These are phyloP conservation scores for Diutina siamensis DNA, from an alignment of 1,139 yeast species.

Conservation along the genomic window DNA sequence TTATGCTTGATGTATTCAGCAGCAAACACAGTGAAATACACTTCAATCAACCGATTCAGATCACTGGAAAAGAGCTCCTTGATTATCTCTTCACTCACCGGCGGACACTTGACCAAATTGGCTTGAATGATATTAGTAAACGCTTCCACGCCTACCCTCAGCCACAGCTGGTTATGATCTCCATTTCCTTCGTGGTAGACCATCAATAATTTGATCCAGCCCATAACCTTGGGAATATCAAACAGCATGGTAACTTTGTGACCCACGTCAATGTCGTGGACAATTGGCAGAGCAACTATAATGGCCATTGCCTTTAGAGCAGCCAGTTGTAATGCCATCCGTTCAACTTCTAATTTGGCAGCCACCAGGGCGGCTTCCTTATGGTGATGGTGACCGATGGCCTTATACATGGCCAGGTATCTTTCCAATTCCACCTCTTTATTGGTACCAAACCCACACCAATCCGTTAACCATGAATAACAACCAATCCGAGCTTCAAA, in stretches of 20 bases:
- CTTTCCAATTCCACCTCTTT: constrained; percentile 52
- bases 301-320: constrained; percentile 79
- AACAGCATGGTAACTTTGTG: constrained; percentile 45
- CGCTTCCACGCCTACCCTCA: constrained; percentile 56
- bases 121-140: constrained; percentile 50
- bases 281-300: constrained; percentile 56
- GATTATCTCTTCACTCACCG: constrained; percentile 41
- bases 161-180: background rate
- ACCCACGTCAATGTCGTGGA: constrained; percentile 35
- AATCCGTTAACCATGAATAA: constrained; percentile 72
- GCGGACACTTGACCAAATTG: constrained; percentile 25
- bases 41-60: constrained; percentile 46
- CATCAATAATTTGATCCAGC: constrained; percentile 68
- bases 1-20: constrained; percentile 38
- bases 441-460: constrained; percentile 84
- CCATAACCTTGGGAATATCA: constrained; percentile 54
- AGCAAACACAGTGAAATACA: constrained; percentile 63
- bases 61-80: constrained; percentile 58
- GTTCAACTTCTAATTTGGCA: constrained; percentile 79
- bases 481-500: constrained; percentile 80
- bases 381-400: constrained; percentile 17
- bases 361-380: constrained; percentile 43
- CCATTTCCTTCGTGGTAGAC: constrained; percentile 37
- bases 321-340: constrained; percentile 56
- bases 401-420: constrained; percentile 47